These are phyloP conservation scores for Colletotrichum destructivum DNA, from an alignment of 2,329 filamentous ascomycete species.

Conservation along the genomic window DNA sequence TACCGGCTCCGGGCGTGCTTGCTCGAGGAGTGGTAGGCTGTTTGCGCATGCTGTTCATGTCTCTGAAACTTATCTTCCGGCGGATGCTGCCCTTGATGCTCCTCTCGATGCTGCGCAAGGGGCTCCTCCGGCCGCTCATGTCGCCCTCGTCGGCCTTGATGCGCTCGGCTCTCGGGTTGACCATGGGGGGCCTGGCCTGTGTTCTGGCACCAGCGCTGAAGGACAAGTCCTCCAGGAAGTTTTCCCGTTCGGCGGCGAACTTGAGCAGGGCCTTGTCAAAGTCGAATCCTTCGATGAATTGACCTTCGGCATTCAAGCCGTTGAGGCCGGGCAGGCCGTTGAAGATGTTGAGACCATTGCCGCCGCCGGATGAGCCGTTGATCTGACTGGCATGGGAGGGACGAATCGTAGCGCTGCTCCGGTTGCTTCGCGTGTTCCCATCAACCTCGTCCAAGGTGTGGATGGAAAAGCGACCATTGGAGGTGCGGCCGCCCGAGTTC, in stretches of 20 bases:
- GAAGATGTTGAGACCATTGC: slow-evolving; percentile 45
- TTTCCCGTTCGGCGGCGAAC: slow-evolving; percentile 95
- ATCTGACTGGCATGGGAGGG: slow-evolving; percentile 52
- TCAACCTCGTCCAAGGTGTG: slow-evolving; percentile 72
- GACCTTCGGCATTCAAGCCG: slow-evolving; percentile 34
- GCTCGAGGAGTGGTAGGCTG: slow-evolving; percentile 74
- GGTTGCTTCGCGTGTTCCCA: slow-evolving; percentile 72
- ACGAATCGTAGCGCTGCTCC: slow-evolving; percentile 76
- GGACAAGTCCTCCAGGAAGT: slow-evolving; percentile 91
- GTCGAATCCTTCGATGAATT: slow-evolving; percentile 73
- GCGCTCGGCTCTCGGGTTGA: slow-evolving; percentile 85
- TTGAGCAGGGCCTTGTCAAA: slow-evolving; percentile 95
- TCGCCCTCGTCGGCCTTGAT: slow-evolving; percentile 81
- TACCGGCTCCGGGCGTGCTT: slow-evolving; percentile 41
- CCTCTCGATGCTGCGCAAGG: slow-evolving; percentile 71
- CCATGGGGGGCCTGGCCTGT: slow-evolving; percentile 78
- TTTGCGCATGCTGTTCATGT: slow-evolving; percentile 95
- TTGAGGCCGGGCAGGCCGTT: slow-evolving; percentile 48
- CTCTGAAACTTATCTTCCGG: slow-evolving; percentile 90
- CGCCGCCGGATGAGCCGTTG: slow-evolving; percentile 42
- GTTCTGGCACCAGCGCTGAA: slow-evolving; percentile 88
- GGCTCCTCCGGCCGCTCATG: slow-evolving; percentile 67
- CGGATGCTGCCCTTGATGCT: slow-evolving; percentile 87
- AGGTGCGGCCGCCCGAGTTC: slow-evolving; percentile 72
- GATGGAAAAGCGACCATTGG: slow-evolving; percentile 69